These are phyloP conservation scores for Quercus agrifolia DNA, from an alignment of 306 rosid species.

Conservation along the genomic window DNA sequence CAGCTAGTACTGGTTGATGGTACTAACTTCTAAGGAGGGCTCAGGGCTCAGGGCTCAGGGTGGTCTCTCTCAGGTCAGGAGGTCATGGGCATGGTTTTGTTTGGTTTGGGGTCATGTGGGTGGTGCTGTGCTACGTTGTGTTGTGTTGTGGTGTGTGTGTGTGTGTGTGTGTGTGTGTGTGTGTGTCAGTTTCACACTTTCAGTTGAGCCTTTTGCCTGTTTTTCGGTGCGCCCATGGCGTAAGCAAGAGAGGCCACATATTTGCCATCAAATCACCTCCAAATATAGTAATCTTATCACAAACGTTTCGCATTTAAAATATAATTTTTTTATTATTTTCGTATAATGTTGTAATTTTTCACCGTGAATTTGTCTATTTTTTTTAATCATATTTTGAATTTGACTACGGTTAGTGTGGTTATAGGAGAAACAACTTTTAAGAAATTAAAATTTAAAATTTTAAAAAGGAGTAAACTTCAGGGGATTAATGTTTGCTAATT, in stretches of 20 bases:
- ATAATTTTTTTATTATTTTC: no score
- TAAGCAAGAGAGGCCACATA: not conserved
- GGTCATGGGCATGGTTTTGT: no score
- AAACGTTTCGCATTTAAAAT: fast-evolving
- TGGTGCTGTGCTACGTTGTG: not conserved
- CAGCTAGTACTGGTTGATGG: slow-evolving; percentile 15
- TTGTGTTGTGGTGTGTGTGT: not conserved
- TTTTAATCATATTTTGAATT: no score
- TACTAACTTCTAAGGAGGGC: not conserved
- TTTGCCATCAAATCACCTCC: not conserved
- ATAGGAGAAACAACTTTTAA: no score
- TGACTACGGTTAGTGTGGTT: no score
- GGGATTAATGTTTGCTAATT: no score
- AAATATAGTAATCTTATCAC: fast-evolving
- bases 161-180: not conserved
- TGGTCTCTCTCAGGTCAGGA: no score
- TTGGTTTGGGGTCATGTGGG: not conserved
- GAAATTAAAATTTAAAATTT: no score
- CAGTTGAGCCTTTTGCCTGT: not conserved
- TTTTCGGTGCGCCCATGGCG: not conserved
- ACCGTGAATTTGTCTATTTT: no score
- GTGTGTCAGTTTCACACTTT: not conserved
- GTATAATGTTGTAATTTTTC: no score
- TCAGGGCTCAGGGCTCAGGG: not conserved
- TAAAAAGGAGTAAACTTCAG: no score